These are phyloP conservation scores for Linderina pennispora DNA, from an alignment of 192 early-diverging fungal genomes.

Conservation along the genomic window DNA sequence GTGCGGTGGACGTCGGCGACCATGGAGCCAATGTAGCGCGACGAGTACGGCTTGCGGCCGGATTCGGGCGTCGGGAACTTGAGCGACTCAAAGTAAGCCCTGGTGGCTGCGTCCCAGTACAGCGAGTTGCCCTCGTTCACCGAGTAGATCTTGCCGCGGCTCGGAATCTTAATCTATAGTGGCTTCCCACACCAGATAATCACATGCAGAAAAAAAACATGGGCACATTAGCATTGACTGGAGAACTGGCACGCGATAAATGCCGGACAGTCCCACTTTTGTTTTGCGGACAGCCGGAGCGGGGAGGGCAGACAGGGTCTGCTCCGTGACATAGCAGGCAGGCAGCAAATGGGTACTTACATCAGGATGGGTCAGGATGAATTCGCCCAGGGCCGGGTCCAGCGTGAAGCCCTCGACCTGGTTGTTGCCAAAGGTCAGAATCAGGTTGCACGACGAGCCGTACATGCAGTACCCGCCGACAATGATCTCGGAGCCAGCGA, in stretches of 20 bases:
- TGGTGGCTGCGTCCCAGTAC: conserved; percentile 82
- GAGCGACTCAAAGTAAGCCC: conserved; percentile 82
- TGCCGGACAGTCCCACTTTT: too few relatives aligned
- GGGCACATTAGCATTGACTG: too few relatives aligned
- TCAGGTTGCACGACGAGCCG: conserved; percentile 79
- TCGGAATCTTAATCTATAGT: conserved; percentile 57
- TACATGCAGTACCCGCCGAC: conserved; percentile 98
- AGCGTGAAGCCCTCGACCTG: conserved; percentile 93
- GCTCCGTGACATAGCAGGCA: too few relatives aligned
- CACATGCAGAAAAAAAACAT: too few relatives aligned
- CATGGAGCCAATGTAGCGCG: conserved; percentile 98
- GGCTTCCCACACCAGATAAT: conserved; percentile 10
- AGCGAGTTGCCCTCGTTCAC: conserved; percentile 96
- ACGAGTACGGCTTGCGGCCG: conserved; percentile 80
- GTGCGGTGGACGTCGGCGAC: conserved; percentile 98
- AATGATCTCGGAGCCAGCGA: conserved; percentile 86
- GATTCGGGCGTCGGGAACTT: conserved; percentile 72
- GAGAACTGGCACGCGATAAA: conserved; percentile 2
- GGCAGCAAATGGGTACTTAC: too few relatives aligned
- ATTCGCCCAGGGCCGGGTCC: conserved; percentile 95
- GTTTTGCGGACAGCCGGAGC: too few relatives aligned
- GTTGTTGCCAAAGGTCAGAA: conserved; percentile 71
- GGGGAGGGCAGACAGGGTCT: too few relatives aligned
- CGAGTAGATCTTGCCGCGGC: conserved; percentile 93
- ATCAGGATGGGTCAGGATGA: conserved; percentile 94